Conservation (phyloP, 371 early-diverging fungal genomes). For the Dinochytrium kinnereticum region DNA sequence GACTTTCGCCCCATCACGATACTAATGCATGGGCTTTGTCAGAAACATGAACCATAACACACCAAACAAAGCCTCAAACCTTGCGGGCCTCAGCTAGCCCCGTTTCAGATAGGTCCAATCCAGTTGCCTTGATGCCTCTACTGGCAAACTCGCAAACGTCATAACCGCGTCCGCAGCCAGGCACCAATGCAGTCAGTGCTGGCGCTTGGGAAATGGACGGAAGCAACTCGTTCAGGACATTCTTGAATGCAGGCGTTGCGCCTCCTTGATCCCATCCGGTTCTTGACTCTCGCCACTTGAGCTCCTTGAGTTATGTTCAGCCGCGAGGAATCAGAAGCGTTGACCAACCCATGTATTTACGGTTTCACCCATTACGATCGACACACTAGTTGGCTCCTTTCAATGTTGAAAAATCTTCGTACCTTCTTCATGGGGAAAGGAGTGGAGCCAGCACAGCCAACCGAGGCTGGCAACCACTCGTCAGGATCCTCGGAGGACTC, state of each 20-base stretch:
- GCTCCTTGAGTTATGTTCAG: too few relatives aligned
- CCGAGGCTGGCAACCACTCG: too few relatives aligned
- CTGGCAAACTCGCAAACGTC: slow-evolving; percentile 75
- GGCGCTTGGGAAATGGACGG: slow-evolving; percentile 45
- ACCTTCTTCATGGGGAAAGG: too few relatives aligned
- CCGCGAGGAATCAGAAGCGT: too few relatives aligned
- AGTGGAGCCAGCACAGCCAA: too few relatives aligned
- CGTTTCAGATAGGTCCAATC: slow-evolving; percentile 18
- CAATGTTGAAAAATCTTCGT: too few relatives aligned
- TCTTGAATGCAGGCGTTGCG: slow-evolving; percentile 25
- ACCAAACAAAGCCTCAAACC: neutral
- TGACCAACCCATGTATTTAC: too few relatives aligned
- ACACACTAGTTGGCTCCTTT: too few relatives aligned
- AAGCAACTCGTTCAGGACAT: slow-evolving; percentile 5
- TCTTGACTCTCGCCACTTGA: slow-evolving; percentile 15
- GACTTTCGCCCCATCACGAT: slow-evolving; percentile 20
- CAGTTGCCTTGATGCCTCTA: neutral
- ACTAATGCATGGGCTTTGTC: too few relatives aligned
- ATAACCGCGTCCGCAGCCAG: slow-evolving; percentile 85
- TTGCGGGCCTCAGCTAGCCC: slow-evolving; percentile 15
- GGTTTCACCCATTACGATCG: too few relatives aligned
- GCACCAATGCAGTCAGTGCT: slow-evolving; percentile 68
- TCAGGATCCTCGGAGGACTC: too few relatives aligned
- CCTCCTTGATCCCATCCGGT: slow-evolving; percentile 35
- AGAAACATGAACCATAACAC: neutral